These are phyloP conservation scores for Solanum arcanum DNA, from an alignment of 257 asterid genomes.

Conservation along the genomic window DNA sequence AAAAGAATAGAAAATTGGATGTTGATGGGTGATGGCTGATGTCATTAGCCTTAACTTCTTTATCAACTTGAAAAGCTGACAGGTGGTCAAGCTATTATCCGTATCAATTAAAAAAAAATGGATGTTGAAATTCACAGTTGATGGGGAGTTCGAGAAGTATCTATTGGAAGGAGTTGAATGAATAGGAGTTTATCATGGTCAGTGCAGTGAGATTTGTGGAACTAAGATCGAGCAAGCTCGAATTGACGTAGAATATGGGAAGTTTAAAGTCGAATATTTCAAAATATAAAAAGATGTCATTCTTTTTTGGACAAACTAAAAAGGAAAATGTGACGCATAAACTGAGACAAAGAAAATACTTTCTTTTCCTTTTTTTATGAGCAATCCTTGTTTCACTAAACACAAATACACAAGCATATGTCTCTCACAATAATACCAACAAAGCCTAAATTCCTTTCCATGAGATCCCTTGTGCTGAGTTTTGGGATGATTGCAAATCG, in stretches of 20 bases:
- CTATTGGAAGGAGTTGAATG: not conserved
- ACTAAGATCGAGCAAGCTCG: not conserved
- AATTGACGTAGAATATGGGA: not conserved
- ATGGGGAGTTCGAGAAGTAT: not conserved
- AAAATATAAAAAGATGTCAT: not conserved
- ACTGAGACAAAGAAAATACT: not conserved
- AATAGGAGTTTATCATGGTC: not conserved
- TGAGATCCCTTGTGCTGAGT: not conserved
- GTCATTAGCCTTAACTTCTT: not conserved
- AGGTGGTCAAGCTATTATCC: not conserved
- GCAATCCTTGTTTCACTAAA: not conserved
- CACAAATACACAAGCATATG: not conserved
- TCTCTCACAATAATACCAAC: not conserved
- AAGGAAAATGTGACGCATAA: not conserved
- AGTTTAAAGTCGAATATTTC: not conserved
- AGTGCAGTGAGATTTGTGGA: not conserved
- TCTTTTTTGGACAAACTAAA: not conserved
- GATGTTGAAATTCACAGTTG: not conserved
- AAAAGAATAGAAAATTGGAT: not conserved
- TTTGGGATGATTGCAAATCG: not conserved
- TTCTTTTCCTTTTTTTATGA: not conserved
- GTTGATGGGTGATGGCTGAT: not conserved
- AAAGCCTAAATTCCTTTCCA: not conserved
- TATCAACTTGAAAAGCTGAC: not conserved
- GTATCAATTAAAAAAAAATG: not conserved